phyloP scores from a whole-genome alignment of 2,329 filamentous ascomycete species.

The Sordariomycetes sp. region DNA sequence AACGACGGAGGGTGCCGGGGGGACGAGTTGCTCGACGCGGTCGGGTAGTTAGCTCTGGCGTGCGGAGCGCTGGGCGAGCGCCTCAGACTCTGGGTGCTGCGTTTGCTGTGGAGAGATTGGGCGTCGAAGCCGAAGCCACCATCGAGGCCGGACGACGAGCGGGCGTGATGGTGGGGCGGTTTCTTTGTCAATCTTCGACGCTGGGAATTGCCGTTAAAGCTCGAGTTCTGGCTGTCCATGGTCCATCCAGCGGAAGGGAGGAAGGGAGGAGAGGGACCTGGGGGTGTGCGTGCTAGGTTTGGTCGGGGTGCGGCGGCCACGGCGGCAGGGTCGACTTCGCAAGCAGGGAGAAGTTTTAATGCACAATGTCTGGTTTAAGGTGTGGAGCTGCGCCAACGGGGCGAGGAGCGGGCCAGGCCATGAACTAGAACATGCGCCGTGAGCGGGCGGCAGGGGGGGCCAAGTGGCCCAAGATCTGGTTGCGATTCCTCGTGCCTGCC shows the following conservation, averaged over 20 bases:
- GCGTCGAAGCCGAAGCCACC: conserved; percentile 36
- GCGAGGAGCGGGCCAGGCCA: background rate
- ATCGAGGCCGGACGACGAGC: conserved; percentile 39
- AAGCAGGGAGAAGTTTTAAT: conserved; percentile 6
- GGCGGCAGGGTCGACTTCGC: conserved; percentile 2
- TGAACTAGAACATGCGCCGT: background rate
- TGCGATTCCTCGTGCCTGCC: background rate
- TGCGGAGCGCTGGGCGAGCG: conserved; percentile 50
- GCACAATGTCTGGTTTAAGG: conserved; percentile 2
- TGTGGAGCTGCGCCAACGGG: conserved; percentile 5
- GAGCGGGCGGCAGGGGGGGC: background rate
- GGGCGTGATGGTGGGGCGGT: conserved; percentile 36
- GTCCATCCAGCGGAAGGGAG: conserved; percentile 15
- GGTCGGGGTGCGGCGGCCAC: conserved; percentile 2
- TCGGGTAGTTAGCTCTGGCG: conserved; percentile 30
- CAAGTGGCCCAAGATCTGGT: background rate
- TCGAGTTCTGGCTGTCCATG: conserved; percentile 36
- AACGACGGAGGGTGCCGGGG: conserved; percentile 32
- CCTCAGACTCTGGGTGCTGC: conserved; percentile 52
- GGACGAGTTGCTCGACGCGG: conserved; percentile 38
- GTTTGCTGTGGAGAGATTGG: conserved; percentile 49
- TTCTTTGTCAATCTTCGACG: conserved; percentile 56
- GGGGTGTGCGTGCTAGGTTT: background rate
- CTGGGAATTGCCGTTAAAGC: conserved; percentile 34
- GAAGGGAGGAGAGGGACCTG: background rate